Conservation (phyloP, 768 basidiomycete species). For the Hericium erinaceus region DNA sequence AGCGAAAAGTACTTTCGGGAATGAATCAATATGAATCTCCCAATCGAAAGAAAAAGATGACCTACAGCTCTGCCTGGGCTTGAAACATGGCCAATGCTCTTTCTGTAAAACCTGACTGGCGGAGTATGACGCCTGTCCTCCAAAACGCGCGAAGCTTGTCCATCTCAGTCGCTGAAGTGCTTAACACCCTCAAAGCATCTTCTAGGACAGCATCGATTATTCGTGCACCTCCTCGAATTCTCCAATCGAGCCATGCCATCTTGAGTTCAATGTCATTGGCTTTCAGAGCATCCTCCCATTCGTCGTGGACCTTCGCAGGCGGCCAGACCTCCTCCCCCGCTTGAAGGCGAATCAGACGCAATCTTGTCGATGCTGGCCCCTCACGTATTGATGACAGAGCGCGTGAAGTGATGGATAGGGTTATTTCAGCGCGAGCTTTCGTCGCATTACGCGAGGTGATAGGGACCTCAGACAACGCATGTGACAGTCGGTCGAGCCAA, state of each 20-base stretch:
- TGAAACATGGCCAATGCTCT: constrained; percentile 73
- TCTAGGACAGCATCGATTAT: constrained; percentile 46
- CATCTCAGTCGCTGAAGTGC: constrained; percentile 37
- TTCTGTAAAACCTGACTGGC: constrained; percentile 65
- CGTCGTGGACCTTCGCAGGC: constrained; percentile 38
- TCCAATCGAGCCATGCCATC: constrained; percentile 79
- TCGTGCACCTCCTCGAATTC: constrained; percentile 36
- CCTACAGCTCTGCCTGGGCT: constrained; percentile 77
- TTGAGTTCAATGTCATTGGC: constrained; percentile 49
- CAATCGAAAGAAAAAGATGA: not conserved
- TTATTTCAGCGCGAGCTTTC: constrained; percentile 61
- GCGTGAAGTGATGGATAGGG: constrained; percentile 55
- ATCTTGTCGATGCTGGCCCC: constrained; percentile 37
- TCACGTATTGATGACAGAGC: constrained; percentile 48
- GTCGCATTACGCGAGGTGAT: constrained; percentile 56
- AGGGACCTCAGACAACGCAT: constrained; percentile 55
- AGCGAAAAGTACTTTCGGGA: constrained; percentile 43
- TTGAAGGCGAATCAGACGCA: constrained; percentile 58
- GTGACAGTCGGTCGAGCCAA: constrained; percentile 59
- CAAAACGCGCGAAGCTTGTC: constrained; percentile 57
- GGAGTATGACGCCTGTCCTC: constrained; percentile 54
- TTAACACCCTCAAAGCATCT: constrained; percentile 40
- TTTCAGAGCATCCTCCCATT: constrained; percentile 63
- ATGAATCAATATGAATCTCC: not conserved
- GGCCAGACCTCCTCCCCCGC: constrained; percentile 71